These are phyloP conservation scores for Bathelium albidoporum DNA, from an alignment of 495 filamentous ascomycete species.

Conservation along the genomic window DNA sequence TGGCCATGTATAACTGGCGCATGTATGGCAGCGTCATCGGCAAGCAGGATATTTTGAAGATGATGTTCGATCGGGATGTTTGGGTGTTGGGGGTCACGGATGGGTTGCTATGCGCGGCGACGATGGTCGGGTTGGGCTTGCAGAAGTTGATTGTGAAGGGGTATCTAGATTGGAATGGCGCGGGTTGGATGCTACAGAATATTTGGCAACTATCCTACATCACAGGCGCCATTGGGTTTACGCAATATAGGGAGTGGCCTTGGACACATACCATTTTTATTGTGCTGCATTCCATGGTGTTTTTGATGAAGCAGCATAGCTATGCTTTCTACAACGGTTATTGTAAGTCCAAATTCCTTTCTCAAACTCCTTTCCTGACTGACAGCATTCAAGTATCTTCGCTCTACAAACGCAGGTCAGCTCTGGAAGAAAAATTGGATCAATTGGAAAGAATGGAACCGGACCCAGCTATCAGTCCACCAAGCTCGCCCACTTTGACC, in stretches of 20 bases:
- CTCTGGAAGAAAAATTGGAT: conserved; percentile 36
- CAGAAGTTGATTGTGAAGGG: conserved; percentile 46
- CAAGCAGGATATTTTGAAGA: conserved; percentile 53
- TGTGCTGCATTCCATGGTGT: conserved; percentile 56
- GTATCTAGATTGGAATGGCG: conserved; percentile 49
- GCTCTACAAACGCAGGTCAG: conserved; percentile 39
- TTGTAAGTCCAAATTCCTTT: conserved; percentile 23
- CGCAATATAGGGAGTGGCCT: conserved; percentile 58
- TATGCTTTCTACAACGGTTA: conserved; percentile 70
- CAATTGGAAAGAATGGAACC: conserved; percentile 33
- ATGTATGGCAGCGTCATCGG: conserved; percentile 52
- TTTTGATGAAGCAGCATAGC: conserved; percentile 73
- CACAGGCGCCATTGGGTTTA: conserved; percentile 46
- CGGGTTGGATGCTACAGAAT: conserved; percentile 61
- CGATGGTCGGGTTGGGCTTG: conserved; percentile 47
- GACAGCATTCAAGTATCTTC: conserved; percentile 39
- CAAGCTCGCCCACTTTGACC: conserved; percentile 25
- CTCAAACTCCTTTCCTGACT: background rate
- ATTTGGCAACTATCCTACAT: conserved; percentile 58
- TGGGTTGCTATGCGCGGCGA: conserved; percentile 51
- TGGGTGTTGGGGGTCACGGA: conserved; percentile 55
- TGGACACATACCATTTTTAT: conserved; percentile 69
- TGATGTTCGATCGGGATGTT: conserved; percentile 60
- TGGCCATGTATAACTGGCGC: conserved; percentile 55
- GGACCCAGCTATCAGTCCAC: conserved; percentile 20